A percentile compares a stretch with the other conserved stretches of the same genome.
Conservation (phyloP, 1,284 basidiomycete species). For the Ceratorhiza oryzae-sativae region DNA sequence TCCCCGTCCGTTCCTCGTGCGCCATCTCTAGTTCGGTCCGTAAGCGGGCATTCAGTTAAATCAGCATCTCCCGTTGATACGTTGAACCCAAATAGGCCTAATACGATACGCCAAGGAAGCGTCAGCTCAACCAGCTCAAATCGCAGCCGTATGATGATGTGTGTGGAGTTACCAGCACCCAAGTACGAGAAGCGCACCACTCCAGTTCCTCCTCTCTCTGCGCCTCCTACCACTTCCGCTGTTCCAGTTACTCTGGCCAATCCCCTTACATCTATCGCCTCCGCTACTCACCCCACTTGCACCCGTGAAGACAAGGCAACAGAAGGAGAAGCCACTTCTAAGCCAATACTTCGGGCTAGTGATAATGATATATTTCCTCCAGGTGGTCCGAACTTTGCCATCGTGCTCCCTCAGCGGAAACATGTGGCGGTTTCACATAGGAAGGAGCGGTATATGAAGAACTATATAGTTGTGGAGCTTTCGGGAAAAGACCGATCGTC, state of each 20-base stretch:
- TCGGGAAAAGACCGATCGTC: slow-evolving; percentile 18
- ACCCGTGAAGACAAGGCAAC: not conserved
- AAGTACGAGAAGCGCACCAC: not conserved
- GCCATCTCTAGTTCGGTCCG: not conserved
- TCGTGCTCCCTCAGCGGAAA: slow-evolving; percentile 13
- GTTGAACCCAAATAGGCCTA: not conserved
- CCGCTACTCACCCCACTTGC: not conserved
- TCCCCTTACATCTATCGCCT: too few relatives aligned
- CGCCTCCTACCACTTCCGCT: too few relatives aligned
- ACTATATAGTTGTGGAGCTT: slow-evolving; percentile 40
- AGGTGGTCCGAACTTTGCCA: slow-evolving; percentile 30
- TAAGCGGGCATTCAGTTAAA: not conserved
- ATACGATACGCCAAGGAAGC: slow-evolving; percentile 17
- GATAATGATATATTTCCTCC: slow-evolving; percentile 10
- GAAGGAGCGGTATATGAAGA: slow-evolving; percentile 21
- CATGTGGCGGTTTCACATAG: not conserved
- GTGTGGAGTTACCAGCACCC: slow-evolving; percentile 19
- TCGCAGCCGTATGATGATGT: slow-evolving; percentile 30
- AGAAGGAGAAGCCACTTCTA: not conserved
- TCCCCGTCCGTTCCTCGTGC: slow-evolving; percentile 1
- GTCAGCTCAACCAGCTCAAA: slow-evolving; percentile 32
- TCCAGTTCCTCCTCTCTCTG: too few relatives aligned
- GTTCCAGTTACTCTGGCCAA: too few relatives aligned
- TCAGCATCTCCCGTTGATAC: not conserved
- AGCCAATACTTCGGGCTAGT: not conserved